A percentile compares a stretch with the other conserved stretches of the same genome.
These are phyloP conservation scores for Hemileccinum rubropunctum DNA, from an alignment of 768 basidiomycete species.

Conservation along the genomic window DNA sequence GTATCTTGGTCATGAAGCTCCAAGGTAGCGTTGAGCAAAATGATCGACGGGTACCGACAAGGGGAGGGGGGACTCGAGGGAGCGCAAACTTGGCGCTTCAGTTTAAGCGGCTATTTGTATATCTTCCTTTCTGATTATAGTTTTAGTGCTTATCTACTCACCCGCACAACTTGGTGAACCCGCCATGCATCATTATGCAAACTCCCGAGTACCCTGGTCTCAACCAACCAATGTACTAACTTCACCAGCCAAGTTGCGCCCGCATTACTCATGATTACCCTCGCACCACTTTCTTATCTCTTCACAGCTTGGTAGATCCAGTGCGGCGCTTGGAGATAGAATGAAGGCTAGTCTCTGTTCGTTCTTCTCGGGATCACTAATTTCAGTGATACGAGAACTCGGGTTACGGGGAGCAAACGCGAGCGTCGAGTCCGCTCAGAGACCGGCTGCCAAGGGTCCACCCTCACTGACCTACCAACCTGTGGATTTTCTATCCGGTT, in stretches of 20 bases:
- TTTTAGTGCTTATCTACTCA: background rate
- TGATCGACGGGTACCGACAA: background rate
- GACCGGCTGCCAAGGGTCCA: slow-evolving; percentile 1
- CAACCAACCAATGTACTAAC: background rate
- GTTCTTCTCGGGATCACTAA: background rate
- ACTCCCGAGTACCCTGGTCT: background rate
- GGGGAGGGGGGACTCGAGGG: no score
- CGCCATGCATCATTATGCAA: background rate
- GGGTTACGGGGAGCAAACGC: background rate
- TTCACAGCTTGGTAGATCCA: slow-evolving; percentile 25
- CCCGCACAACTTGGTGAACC: background rate
- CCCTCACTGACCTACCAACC: slow-evolving; percentile 17
- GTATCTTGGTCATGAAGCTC: background rate
- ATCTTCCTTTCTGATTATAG: no score
- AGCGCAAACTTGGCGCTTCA: background rate
- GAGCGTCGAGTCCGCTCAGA: background rate
- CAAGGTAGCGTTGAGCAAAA: background rate
- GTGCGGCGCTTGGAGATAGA: slow-evolving; percentile 5
- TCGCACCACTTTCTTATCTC: background rate
- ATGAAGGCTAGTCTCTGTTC: background rate
- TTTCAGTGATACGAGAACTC: background rate
- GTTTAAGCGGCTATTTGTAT: background rate
- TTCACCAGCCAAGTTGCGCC: no score
- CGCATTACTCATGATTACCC: background rate
- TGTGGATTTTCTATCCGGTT: slow-evolving; percentile 14